Evolutionary conservation across 2,329 filamentous ascomycete species (phyloP).

Genomic region (Blastomyces silverae): DNA sequence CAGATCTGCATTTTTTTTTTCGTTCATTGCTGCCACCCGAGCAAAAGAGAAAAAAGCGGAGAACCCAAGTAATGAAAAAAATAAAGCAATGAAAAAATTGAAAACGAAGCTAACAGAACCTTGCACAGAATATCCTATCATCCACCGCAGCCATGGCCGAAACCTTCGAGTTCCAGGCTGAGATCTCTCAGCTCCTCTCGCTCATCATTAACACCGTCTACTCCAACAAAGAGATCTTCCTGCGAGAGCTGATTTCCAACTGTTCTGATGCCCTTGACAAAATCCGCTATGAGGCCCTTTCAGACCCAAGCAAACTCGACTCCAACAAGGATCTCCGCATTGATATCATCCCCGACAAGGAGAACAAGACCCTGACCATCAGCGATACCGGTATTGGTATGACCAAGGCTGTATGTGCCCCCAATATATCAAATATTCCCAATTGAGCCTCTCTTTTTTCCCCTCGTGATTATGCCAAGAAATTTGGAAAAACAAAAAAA

Average conservation of each 20-base stretch:
- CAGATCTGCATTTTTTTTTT: neutral
- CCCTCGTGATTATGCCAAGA: constrained; percentile 11
- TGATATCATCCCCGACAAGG: constrained; percentile 98
- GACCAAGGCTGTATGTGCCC: constrained; percentile 89
- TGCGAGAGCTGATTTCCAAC: constrained; percentile 97
- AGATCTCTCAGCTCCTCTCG: constrained; percentile 99
- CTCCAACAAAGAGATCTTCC: constrained; percentile 99
- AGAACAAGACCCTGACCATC: constrained; percentile 95
- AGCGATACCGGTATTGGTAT: constrained; percentile 98
- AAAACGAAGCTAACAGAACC: constrained; percentile 3
- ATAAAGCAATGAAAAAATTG: neutral
- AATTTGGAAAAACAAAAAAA: constrained; percentile 24
- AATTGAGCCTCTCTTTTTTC: constrained; percentile 1
- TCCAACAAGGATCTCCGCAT: constrained; percentile 96
- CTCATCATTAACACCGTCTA: constrained; percentile 99
- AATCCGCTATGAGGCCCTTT: constrained; percentile 97
- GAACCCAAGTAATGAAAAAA: too few species aligned
- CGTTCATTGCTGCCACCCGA: neutral
- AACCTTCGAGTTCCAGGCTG: constrained; percentile 99
- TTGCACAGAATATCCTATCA: constrained; percentile 21
- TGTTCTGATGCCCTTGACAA: constrained; percentile 98
- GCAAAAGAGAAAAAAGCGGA: neutral
- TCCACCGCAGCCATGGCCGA: constrained; percentile 70
- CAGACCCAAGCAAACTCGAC: constrained; percentile 95
- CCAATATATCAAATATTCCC: neutral